Conservation (phyloP, 257 asterid species). For the Leptodermis oblonga region DNA sequence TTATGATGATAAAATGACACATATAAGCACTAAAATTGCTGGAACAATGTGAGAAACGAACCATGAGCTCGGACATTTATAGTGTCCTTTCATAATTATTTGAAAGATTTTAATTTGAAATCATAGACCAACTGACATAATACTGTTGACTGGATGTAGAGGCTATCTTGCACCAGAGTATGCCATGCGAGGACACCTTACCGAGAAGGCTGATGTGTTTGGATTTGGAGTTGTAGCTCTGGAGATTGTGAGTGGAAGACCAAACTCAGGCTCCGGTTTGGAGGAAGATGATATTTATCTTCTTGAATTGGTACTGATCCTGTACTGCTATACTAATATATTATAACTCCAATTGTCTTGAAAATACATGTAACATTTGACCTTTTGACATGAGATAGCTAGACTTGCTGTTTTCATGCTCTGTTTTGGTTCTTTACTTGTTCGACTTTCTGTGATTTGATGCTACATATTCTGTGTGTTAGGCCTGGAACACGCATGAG, state of each 20-base stretch:
- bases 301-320: slow-evolving; percentile 27
- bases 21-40: slow-evolving; percentile 82
- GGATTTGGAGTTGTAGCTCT: slow-evolving; percentile 27
- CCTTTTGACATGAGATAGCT: not conserved
- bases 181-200: slow-evolving; percentile 26
- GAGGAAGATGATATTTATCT: slow-evolving; percentile 24
- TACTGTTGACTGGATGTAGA: slow-evolving; percentile 7
- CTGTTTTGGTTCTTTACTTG: not conserved
- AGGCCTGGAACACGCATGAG: slow-evolving; percentile 27
- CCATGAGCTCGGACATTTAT: slow-evolving; percentile 1
- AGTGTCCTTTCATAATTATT: not conserved
- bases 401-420: not conserved
- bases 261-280: slow-evolving; percentile 13
- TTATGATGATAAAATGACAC: slow-evolving; percentile 46
- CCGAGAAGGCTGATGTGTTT: slow-evolving; percentile 25
- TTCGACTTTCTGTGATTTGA: not conserved
- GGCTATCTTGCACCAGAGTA: slow-evolving; percentile 25
- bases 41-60: slow-evolving; percentile 65
- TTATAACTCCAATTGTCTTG: too few relatives aligned
- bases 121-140: not conserved
- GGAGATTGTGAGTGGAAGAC: slow-evolving; percentile 25
- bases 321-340: too few relatives aligned
- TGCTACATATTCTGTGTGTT: not conserved
- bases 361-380: too few relatives aligned
- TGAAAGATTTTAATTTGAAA: not conserved